A percentile compares a stretch with the other conserved stretches of the same genome.
These are phyloP conservation scores for Kodamaea hsintzibuensis DNA, from an alignment of 805 yeast genomes.

Conservation along the genomic window DNA sequence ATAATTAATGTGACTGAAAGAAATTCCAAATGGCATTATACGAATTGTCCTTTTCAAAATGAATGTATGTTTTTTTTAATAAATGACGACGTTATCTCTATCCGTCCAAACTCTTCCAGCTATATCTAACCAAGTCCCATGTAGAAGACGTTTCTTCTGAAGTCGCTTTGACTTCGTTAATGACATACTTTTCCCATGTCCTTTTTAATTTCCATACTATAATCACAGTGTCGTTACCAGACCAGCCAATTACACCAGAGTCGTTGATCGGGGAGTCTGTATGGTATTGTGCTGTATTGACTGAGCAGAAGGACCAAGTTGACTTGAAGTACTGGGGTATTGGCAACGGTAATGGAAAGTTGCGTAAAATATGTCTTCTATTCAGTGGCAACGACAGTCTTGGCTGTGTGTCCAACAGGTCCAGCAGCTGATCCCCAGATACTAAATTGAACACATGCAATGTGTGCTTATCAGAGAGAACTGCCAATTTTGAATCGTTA, in stretches of 20 bases:
- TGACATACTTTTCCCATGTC: conserved; percentile 84
- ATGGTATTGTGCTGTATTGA: conserved; percentile 51
- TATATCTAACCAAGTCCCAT: conserved; percentile 7
- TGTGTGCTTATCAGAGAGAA: conserved; percentile 85
- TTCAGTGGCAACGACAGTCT: conserved; percentile 31
- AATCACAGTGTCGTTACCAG: conserved; percentile 68
- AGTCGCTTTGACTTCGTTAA: conserved; percentile 47
- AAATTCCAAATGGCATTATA: no score
- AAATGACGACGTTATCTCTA: neutral
- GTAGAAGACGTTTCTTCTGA: neutral
- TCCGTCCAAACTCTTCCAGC: conserved; percentile 7
- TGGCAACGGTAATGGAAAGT: conserved; percentile 53
- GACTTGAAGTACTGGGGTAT: conserved; percentile 68
- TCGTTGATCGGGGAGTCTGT: conserved; percentile 22
- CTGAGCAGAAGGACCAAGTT: conserved; percentile 85
- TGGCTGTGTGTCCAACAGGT: neutral
- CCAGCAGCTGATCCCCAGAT: neutral
- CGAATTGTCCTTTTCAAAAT: no score
- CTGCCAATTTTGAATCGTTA: conserved; percentile 73
- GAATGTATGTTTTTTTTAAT: neutral
- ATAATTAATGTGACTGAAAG: neutral
- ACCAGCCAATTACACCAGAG: conserved; percentile 61
- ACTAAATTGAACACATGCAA: conserved; percentile 74
- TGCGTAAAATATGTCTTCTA: conserved; percentile 66
- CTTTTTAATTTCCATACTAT: conserved; percentile 73